Percentiles rank a stretch among this genome's conserved stretches.
These are phyloP conservation scores for Tuber borchii DNA, from an alignment of 495 filamentous ascomycete species.

Conservation along the genomic window DNA sequence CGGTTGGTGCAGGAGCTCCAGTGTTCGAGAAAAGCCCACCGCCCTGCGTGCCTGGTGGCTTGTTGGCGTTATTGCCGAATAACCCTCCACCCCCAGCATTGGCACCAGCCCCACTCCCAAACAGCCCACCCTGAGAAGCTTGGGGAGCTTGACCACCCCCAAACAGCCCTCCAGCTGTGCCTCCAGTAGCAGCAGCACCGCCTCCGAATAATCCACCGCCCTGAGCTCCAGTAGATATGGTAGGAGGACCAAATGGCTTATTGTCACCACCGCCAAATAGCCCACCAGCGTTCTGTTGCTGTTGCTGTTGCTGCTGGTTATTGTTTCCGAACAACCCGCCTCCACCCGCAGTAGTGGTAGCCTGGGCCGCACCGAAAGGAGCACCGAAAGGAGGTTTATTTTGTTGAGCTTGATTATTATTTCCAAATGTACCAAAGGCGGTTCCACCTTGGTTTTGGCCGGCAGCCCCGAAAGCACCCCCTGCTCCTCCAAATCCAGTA, in stretches of 20 bases:
- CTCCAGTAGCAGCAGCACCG: conserved; percentile 42
- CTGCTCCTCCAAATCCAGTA: conserved; percentile 38
- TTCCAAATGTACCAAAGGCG: conserved; percentile 44
- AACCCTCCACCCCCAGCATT: conserved; percentile 48
- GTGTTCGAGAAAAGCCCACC: conserved; percentile 50
- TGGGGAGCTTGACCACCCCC: conserved; percentile 44
- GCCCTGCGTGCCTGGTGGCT: conserved; percentile 29
- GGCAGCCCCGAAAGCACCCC: conserved; percentile 43
- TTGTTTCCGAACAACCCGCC: conserved; percentile 49
- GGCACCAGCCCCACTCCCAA: conserved; percentile 53
- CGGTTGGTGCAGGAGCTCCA: conserved; percentile 42
- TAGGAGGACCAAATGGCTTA: conserved; percentile 38
- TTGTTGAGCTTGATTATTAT: conserved; percentile 38
- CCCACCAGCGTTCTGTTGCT: conserved; percentile 54
- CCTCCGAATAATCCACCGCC: conserved; percentile 37
- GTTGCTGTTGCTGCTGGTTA: conserved; percentile 47
- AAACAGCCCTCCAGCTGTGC: conserved; percentile 48
- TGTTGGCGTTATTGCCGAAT: conserved; percentile 46
- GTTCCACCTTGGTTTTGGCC: conserved; percentile 42
- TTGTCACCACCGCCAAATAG: conserved; percentile 51
- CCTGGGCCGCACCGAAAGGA: conserved; percentile 44
- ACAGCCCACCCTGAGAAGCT: conserved; percentile 53
- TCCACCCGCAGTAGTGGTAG: conserved; percentile 44
- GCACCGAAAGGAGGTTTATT: conserved; percentile 44
- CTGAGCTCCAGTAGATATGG: conserved; percentile 42